phyloP scores from a whole-genome alignment of 2,329 filamentous ascomycete species.

The Eutypa lata region DNA sequence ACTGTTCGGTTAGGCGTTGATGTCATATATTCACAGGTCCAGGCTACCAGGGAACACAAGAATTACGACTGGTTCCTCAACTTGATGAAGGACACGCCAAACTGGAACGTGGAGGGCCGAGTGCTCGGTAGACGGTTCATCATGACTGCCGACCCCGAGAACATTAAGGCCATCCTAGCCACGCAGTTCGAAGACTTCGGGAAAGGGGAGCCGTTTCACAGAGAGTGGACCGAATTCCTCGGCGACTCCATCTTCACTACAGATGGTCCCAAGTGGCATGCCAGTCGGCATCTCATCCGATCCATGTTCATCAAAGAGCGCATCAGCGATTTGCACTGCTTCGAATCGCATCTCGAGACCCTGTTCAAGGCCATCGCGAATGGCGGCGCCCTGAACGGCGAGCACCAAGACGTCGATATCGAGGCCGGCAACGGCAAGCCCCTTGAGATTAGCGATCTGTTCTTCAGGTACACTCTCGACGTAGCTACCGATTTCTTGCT shows the following conservation, averaged over 20 bases:
- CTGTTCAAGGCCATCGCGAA: slow-evolving; percentile 68
- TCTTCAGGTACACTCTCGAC: slow-evolving; percentile 84
- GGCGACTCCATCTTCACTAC: slow-evolving; percentile 78
- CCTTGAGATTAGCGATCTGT: slow-evolving; percentile 70
- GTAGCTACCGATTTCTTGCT: slow-evolving; percentile 84
- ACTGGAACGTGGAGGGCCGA: slow-evolving; percentile 60
- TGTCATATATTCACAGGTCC: slow-evolving; percentile 56
- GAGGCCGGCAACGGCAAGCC: slow-evolving; percentile 58
- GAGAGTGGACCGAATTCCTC: slow-evolving; percentile 72
- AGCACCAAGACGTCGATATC: slow-evolving; percentile 62
- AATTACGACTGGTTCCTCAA: slow-evolving; percentile 61
- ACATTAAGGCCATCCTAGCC: slow-evolving; percentile 84
- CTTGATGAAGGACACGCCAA: slow-evolving; percentile 41
- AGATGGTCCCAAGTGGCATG: slow-evolving; percentile 76
- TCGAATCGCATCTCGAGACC: slow-evolving; percentile 74
- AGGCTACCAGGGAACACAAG: slow-evolving; percentile 47
- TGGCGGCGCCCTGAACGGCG: slow-evolving; percentile 53
- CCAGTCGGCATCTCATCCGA: slow-evolving; percentile 74
- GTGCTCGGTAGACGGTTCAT: slow-evolving; percentile 58
- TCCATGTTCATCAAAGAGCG: slow-evolving; percentile 86
- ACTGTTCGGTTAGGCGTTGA: slow-evolving; percentile 55
- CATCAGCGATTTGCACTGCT: slow-evolving; percentile 75
- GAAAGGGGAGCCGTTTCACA: slow-evolving; percentile 73
- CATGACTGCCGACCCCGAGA: slow-evolving; percentile 80
- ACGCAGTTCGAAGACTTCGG: slow-evolving; percentile 84